Base-by-base conservation (phyloP, 106 monocot genomes). In the Amphibolis antarctica region DNA sequence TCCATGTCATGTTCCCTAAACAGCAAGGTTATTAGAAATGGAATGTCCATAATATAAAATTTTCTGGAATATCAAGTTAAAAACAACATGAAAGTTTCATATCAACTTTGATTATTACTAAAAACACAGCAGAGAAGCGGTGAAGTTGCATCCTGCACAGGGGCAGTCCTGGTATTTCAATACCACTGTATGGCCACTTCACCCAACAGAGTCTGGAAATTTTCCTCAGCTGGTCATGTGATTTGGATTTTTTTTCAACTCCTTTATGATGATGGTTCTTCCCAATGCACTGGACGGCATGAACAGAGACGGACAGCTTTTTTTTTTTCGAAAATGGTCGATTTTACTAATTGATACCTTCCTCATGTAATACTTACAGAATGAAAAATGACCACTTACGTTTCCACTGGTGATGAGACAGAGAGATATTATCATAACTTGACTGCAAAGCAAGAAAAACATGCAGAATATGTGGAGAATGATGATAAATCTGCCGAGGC, bases 191-290 rank as follows among this genome's bases (percentile, higher is more conserved):
- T 57, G 57, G 14, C 29, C 55, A 55, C 55, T 55, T 55, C 55
- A 57, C 11, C 48, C 25, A 27, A 25, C 55, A 55, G 9, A 12
- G 22, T 55, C 57, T 57, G 57, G 15, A 57, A 17, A 28, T 28
- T 19, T 61, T 42, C 28, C 20, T 42, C 60, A 61, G 42, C 28
- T 21, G 60, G 29, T 9, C 36, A 61, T 18, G 60, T 60, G 60
- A 60, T 24, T 6, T 58, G 29, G 9, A 19, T n/a, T 2, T 28
- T 17, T 59, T 42, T n/a, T 60, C 31, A 42, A 60, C 60, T 42
- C 60, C 20, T 42, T 36, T 43, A 44, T 60, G 42, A 60, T 61
- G 60, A 61, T 60, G 12, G 19, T 20, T 42, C 29, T 60, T 61
- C 42, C 44, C 60, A 61, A 19, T 42, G 60, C 42, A 43, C 57